Evolutionary conservation across 371 early-diverging fungal species (phyloP).

Genomic region (Basidiobolus meristosporus): DNA sequence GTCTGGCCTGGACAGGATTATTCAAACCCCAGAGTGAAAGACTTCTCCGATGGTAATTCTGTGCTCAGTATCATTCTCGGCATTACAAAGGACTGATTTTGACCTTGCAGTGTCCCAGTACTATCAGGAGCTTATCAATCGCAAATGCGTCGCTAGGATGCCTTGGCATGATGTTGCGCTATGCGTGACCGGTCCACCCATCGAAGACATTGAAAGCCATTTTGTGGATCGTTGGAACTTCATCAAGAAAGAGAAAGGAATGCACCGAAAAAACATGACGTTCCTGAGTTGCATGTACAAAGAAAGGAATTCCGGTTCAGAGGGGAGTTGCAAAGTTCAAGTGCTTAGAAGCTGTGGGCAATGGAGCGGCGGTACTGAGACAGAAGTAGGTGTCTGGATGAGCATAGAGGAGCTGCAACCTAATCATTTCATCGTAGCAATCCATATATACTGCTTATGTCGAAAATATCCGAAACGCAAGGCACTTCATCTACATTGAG

Average conservation of each 20-base stretch:
- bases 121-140: conserved; percentile 23
- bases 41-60: conserved; percentile 49
- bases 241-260: conserved; percentile 48
- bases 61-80: not conserved
- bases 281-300: too few relatives aligned
- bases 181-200: conserved; percentile 18
- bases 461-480: too few relatives aligned
- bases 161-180: conserved; percentile 88
- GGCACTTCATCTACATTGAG: too few relatives aligned
- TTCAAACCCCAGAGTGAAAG: conserved; percentile 78
- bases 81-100: not conserved
- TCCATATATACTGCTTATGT: conserved; percentile 90
- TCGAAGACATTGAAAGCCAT: conserved; percentile 75
- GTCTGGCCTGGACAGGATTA: conserved; percentile 82
- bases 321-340: conserved; percentile 44
- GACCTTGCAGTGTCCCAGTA: conserved; percentile 18
- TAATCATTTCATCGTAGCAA: conserved; percentile 55
- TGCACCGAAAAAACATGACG: conserved; percentile 32
- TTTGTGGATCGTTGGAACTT: conserved; percentile 90
- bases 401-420: too few relatives aligned
- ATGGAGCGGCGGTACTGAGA: conserved; percentile 43
- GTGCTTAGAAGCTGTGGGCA: conserved; percentile 39
- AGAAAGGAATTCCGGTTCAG: conserved; percentile 64
- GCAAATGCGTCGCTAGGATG: conserved; percentile 41
- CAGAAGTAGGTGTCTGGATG: too few relatives aligned